Conservation (phyloP, 371 early-diverging fungal species). For the Mortierella sp. region DNA sequence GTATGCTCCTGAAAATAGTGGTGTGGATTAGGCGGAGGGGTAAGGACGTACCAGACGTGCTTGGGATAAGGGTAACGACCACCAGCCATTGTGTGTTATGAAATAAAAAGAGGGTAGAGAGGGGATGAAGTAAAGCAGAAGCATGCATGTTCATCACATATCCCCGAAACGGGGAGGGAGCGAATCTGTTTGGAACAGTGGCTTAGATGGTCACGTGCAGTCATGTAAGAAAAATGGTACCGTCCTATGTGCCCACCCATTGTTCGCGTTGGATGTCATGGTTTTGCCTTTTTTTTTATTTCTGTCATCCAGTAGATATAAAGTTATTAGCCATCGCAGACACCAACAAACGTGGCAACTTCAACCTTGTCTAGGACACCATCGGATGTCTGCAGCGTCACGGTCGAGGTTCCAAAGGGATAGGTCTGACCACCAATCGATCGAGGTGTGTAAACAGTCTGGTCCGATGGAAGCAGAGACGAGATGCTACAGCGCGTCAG, state of each 20-base stretch:
- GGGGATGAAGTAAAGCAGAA: constrained; percentile 9
- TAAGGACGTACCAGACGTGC: constrained; percentile 64
- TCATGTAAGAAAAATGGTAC: too few relatives aligned
- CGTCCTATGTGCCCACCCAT: too few relatives aligned
- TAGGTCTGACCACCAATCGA: constrained; percentile 29
- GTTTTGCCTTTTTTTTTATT: too few relatives aligned
- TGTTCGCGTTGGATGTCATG: too few relatives aligned
- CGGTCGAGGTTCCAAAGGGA: constrained; percentile 32
- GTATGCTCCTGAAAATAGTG: not conserved
- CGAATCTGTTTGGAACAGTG: constrained; percentile 5
- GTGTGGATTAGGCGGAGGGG: not conserved
- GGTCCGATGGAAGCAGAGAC: constrained; percentile 21
- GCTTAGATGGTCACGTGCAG: constrained; percentile 1
- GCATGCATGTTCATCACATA: not conserved
- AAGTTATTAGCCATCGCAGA: constrained; percentile 12
- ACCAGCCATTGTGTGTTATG: constrained; percentile 55
- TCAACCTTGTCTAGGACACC: not conserved
- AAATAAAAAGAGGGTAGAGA: constrained; percentile 9
- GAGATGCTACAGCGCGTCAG: constrained; percentile 27
- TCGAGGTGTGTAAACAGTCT: constrained; percentile 24
- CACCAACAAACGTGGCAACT: constrained; percentile 23
- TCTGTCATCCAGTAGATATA: too few relatives aligned
- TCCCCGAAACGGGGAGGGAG: constrained; percentile 2
- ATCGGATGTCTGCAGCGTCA: constrained; percentile 19
- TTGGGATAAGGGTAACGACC: constrained; percentile 68